Evolutionary conservation across 1,284 basidiomycete species (phyloP).

Genomic region (Bondarzewia mesenterica): DNA sequence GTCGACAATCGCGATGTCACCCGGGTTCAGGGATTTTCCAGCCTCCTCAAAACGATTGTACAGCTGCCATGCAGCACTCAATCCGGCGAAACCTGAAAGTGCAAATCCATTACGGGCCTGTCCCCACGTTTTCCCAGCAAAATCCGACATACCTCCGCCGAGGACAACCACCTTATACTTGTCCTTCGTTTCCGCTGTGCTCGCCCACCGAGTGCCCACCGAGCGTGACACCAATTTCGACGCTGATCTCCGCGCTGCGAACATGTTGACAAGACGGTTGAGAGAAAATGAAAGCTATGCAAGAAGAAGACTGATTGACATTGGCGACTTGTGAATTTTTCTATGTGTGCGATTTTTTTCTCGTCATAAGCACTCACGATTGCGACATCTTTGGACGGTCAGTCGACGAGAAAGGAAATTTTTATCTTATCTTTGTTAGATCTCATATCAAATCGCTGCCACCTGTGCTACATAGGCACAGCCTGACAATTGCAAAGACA

Average conservation of each 20-base stretch:
- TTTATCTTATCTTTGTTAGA: constrained; percentile 1
- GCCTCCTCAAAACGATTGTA: constrained; percentile 69
- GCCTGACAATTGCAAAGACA: too few relatives aligned
- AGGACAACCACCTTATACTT: constrained; percentile 59
- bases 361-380: constrained; percentile 2
- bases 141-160: constrained; percentile 46
- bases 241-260: constrained; percentile 5
- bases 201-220: constrained; percentile 23
- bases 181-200: constrained; percentile 31
- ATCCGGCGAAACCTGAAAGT: constrained; percentile 62
- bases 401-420: background rate
- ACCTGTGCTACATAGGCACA: too few relatives aligned
- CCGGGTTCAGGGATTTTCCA: constrained; percentile 57
- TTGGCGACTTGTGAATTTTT: background rate
- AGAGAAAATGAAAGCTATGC: background rate
- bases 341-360: background rate
- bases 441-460: background rate
- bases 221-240: constrained; percentile 6
- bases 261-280: background rate
- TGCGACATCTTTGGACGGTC: constrained; percentile 3
- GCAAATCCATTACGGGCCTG: constrained; percentile 7
- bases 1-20: constrained; percentile 83
- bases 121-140: constrained; percentile 1
- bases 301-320: background rate
- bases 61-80: constrained; percentile 78